A percentile compares a stretch with the other conserved stretches of the same genome.
phyloP scores from a whole-genome alignment of 2,329 filamentous ascomycete genomes.

The Aspergillus pseudonomiae region DNA sequence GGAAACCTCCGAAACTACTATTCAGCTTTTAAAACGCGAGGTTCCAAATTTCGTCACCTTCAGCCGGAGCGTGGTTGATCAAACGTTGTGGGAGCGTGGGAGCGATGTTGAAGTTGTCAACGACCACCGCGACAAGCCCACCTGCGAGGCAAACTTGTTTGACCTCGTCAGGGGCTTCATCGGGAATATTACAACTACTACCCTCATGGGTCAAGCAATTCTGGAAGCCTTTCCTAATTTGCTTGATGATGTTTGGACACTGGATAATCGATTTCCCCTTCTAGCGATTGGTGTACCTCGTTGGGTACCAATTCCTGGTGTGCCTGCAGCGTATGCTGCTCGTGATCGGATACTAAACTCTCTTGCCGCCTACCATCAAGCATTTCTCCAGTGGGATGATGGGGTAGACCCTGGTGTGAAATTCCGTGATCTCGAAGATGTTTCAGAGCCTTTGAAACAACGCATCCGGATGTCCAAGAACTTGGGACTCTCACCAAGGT shows the following conservation, averaged over 20 bases:
- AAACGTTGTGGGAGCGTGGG: conserved; percentile 64
- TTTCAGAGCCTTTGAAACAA: conserved; percentile 49
- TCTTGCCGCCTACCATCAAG: conserved; percentile 47
- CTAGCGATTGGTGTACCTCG: conserved; percentile 60
- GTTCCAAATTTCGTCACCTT: conserved; percentile 63
- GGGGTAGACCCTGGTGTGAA: conserved; percentile 47
- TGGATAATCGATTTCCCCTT: conserved; percentile 58
- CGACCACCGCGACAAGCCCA: conserved; percentile 41
- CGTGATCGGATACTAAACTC: conserved; percentile 45
- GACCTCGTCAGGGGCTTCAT: conserved; percentile 61
- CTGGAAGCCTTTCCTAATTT: conserved; percentile 56
- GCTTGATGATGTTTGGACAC: conserved; percentile 57
- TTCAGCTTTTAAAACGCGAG: conserved; percentile 45
- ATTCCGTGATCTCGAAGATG: conserved; percentile 53
- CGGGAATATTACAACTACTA: conserved; percentile 50
- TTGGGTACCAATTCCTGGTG: conserved; percentile 56
- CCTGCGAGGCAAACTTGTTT: conserved; percentile 57
- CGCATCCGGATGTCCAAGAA: conserved; percentile 46
- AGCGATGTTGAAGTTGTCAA: conserved; percentile 49
- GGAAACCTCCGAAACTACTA: conserved; percentile 42
- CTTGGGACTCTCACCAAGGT: conserved; percentile 38
- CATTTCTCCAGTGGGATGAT: conserved; percentile 46
- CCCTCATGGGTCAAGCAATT: conserved; percentile 57
- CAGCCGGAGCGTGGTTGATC: conserved; percentile 61
- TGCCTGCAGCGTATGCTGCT: conserved; percentile 53